These are phyloP conservation scores for Globisporangium parvum DNA, from an alignment of 352 stramenopile species.

Conservation along the genomic window DNA sequence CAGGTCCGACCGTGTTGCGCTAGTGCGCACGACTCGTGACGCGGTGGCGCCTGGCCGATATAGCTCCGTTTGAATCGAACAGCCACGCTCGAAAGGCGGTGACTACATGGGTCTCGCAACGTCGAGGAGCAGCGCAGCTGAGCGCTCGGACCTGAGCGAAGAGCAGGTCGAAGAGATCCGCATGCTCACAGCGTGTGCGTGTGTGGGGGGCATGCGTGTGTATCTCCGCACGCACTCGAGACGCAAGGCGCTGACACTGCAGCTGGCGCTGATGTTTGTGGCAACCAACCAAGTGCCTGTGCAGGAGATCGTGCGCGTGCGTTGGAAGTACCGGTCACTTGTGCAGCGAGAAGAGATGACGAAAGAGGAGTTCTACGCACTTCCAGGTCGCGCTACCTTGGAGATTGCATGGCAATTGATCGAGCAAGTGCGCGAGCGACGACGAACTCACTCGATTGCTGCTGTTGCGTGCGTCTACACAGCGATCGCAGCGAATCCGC, in stretches of 20 bases:
- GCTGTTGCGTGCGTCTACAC: not conserved
- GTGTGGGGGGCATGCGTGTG: not conserved
- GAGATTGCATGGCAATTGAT: not conserved
- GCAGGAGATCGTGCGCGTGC: constrained; percentile 51
- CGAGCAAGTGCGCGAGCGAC: too few relatives aligned
- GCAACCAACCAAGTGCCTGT: constrained; percentile 24
- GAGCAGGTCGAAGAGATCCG: constrained; percentile 54
- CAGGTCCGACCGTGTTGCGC: too few relatives aligned
- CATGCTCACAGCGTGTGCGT: constrained; percentile 53
- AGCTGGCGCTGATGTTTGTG: too few relatives aligned
- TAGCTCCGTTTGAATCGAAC: not conserved
- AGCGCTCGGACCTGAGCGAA: constrained; percentile 38
- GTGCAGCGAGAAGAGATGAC: constrained; percentile 41
- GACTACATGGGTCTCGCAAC: constrained; percentile 20
- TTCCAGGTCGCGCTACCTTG: constrained; percentile 15
- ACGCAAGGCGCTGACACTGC: too few relatives aligned
- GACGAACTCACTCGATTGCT: not conserved
- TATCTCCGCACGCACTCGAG: too few relatives aligned
- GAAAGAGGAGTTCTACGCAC: constrained; percentile 44
- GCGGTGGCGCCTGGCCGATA: too few relatives aligned
- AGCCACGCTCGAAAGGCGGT: not conserved
- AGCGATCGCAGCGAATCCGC: constrained; percentile 35
- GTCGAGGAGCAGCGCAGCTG: constrained; percentile 11
- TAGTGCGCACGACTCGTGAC: too few relatives aligned
- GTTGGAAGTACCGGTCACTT: constrained; percentile 29